phyloP scores from a whole-genome alignment of 108 stramenopile genomes.

The Conticribra weissflogii region DNA sequence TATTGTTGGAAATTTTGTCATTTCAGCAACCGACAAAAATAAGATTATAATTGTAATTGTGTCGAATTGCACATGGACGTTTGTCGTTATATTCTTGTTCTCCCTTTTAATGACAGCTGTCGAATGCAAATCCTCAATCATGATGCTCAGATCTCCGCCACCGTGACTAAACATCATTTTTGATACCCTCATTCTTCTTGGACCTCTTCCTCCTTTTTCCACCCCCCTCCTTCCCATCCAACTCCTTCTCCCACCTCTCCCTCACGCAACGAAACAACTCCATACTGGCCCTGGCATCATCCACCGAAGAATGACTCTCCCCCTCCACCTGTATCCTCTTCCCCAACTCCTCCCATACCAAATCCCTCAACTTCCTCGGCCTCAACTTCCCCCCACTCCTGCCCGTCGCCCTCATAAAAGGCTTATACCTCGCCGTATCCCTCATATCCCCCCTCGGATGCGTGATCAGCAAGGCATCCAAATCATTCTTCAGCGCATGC shows the following conservation, averaged over 20 bases:
- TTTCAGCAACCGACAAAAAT: too few species aligned
- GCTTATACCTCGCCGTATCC: conserved; percentile 92
- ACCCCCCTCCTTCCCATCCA: conserved; percentile 28
- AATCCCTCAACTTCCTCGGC: conserved; percentile 89
- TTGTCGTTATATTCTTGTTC: too few species aligned
- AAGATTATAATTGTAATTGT: too few species aligned
- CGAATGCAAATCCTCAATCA: too few species aligned
- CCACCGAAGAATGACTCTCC: conserved; percentile 74
- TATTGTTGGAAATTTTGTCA: too few species aligned
- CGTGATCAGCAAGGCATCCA: conserved; percentile 87
- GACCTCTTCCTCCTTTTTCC: conserved; percentile 16
- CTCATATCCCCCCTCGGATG: conserved; percentile 84
- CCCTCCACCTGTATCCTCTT: conserved; percentile 67
- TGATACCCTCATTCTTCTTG: too few species aligned
- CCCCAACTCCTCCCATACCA: conserved; percentile 84
- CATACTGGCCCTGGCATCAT: conserved; percentile 89
- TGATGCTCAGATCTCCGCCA: too few species aligned
- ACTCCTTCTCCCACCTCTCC: conserved; percentile 78
- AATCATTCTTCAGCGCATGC: conserved; percentile 96
- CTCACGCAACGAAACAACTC: conserved; percentile 78
- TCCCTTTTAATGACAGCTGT: too few species aligned
- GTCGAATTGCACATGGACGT: too few species aligned
- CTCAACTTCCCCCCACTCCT: conserved; percentile 83
- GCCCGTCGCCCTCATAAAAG: conserved; percentile 73
- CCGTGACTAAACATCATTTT: too few species aligned